Conservation (phyloP, 1,284 basidiomycete genomes). For the Marasmius fiardii region DNA sequence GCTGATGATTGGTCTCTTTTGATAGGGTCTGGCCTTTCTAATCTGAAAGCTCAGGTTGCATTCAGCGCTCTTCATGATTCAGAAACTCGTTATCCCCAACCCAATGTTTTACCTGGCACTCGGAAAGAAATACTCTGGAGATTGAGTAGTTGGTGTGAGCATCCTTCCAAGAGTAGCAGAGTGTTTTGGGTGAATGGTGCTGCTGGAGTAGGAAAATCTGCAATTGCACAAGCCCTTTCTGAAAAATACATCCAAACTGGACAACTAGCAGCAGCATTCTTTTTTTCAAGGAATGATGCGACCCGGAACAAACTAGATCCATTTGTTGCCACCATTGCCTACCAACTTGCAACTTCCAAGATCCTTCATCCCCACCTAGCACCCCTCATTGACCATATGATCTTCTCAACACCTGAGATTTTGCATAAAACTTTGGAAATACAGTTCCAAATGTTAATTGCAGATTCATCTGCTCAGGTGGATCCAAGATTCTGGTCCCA, state of each 20-base stretch:
- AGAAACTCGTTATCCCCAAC: neutral
- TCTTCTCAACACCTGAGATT: neutral
- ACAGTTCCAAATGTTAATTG: neutral
- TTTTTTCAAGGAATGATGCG: neutral
- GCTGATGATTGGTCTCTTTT: neutral
- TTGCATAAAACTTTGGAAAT: neutral
- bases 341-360: neutral
- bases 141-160: neutral
- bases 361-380: neutral
- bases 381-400: neutral
- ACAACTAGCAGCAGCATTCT: neutral
- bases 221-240: neutral
- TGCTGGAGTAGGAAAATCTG: constrained; percentile 2
- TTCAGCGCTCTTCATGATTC: neutral
- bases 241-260: neutral
- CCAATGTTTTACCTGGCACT: neutral
- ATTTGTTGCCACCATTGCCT: neutral
- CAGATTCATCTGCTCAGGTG: neutral
- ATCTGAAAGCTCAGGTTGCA: neutral
- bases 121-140: neutral
- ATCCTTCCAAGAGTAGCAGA: neutral
- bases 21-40: neutral
- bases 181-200: neutral
- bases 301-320: neutral
- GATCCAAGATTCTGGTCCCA: neutral